phyloP scores from a whole-genome alignment of 1,284 basidiomycete genomes.

The Peniophora sp. region DNA sequence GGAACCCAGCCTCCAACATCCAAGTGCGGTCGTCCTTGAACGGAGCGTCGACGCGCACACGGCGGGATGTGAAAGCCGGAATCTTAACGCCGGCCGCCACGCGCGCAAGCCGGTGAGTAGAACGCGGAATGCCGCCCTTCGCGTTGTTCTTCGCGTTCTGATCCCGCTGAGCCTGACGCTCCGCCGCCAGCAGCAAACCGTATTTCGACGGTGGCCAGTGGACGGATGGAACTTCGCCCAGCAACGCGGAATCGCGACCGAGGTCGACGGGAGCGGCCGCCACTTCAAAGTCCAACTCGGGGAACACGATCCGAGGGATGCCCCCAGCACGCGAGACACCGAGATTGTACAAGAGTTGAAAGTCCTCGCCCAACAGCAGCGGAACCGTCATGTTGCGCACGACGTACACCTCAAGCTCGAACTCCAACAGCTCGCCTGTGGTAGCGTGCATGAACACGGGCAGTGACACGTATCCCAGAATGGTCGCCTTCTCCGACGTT shows the following conservation, averaged over 20 bases:
- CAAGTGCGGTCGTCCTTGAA: background rate
- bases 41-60: background rate
- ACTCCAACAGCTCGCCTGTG: conserved; percentile 7
- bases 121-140: too few species aligned
- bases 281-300: background rate
- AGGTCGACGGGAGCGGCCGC: background rate
- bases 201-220: too few species aligned
- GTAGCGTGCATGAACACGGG: conserved; percentile 5
- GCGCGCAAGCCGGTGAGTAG: too few species aligned
- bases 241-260: too few species aligned
- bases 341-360: conserved; percentile 16
- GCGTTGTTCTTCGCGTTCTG: too few species aligned
- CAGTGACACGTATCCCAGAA: conserved; percentile 7
- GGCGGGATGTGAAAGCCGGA: too few species aligned
- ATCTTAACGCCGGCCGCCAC: too few species aligned
- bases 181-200: too few species aligned
- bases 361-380: conserved; percentile 20
- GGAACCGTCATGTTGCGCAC: conserved; percentile 18
- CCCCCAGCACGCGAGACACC: conserved; percentile 2
- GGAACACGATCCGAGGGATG: conserved; percentile 4
- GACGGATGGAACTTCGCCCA: too few species aligned
- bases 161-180: too few species aligned
- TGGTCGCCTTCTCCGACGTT: background rate
- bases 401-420: conserved; percentile 20
- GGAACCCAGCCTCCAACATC: background rate